Base-by-base conservation (phyloP, 306 rosid genomes). In the Castanea mollissima region DNA sequence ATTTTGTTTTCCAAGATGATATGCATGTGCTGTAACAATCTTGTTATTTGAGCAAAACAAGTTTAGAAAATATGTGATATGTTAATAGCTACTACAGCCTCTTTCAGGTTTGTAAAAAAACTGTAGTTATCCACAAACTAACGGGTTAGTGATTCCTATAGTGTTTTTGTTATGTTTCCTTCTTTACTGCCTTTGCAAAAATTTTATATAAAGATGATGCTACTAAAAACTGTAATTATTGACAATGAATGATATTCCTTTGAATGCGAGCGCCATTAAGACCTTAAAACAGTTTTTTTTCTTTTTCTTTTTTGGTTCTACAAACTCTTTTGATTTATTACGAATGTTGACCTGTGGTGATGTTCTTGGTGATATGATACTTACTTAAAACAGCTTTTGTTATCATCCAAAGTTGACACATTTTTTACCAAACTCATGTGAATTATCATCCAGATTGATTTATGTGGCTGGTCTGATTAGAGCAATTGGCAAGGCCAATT, bases 201-300 rank as follows among this genome's bases (percentile, higher is more conserved):
- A 7, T 23, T 60, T 23, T 60, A 21, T 13, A 60, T 23, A 6
- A 38, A 6, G 68, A 60, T 4, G 32, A 14, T 60, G 19, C 34
- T 25, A 3, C 63, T 72, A 7, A 55, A 31, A 29, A 16, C 5
- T 69, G 73, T 55, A 74, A 5, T 65, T 54, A 46, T 56, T 75
- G 72, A 49, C 57, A 77, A 74, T 74, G 73, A 80, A 58, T 55
- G 4, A 25, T 25, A 60, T 60, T n/a, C 21, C 41, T 31, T 64
- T 2, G 44, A 31, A 18, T 6, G 6, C 9, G 1, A 9, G 49
- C 2, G 8, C 49, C 51, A 34, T n/a, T 67, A 32, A 67, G 52
- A 19, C 49, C 16, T 34, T 34, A 23, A 20, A 20, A 67, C n/a
- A 67, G 49, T 5, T 3, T 23, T 23, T 23, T 23, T 0, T 23